Evolutionary conservation across 1,284 basidiomycete species (phyloP).

Genomic region (Inonotus obliquus): DNA sequence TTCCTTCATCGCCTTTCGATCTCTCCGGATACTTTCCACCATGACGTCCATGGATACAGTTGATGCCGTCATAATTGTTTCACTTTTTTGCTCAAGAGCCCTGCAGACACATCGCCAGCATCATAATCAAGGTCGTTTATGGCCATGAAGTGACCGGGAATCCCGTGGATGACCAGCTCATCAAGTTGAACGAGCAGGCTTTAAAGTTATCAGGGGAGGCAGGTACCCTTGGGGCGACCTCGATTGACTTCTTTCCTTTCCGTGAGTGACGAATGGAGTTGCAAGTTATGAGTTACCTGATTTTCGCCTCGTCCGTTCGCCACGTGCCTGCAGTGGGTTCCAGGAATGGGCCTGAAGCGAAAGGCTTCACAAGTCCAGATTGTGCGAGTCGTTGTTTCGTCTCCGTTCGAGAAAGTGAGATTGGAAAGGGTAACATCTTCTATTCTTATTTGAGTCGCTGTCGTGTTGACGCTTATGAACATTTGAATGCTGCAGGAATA

Average conservation of each 20-base stretch:
- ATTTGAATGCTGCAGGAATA: background rate
- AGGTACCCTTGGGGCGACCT: conserved; percentile 6
- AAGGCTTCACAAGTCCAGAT: background rate
- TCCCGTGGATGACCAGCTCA: background rate
- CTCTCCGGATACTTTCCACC: conserved; percentile 22
- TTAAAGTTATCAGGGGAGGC: background rate
- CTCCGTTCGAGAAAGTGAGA: conserved; percentile 3
- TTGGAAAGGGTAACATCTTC: conserved; percentile 2
- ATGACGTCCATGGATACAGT: conserved; percentile 24
- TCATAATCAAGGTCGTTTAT: background rate
- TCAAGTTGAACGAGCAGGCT: background rate
- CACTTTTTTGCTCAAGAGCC: background rate
- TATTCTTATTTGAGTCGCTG: background rate
- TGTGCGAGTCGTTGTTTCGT: background rate
- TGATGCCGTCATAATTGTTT: background rate
- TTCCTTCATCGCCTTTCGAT: conserved; percentile 22
- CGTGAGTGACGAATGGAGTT: background rate
- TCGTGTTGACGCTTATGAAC: background rate
- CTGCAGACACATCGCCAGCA: background rate
- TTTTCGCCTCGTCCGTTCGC: background rate
- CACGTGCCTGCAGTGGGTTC: conserved; percentile 9
- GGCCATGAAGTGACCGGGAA: background rate
- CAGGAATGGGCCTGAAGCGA: conserved; percentile 12
- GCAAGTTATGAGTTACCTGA: background rate
- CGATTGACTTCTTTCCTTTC: too few relatives aligned